Conservation (phyloP, 2,329 filamentous ascomycete genomes). For the Pseudogymnoascus destructans region DNA sequence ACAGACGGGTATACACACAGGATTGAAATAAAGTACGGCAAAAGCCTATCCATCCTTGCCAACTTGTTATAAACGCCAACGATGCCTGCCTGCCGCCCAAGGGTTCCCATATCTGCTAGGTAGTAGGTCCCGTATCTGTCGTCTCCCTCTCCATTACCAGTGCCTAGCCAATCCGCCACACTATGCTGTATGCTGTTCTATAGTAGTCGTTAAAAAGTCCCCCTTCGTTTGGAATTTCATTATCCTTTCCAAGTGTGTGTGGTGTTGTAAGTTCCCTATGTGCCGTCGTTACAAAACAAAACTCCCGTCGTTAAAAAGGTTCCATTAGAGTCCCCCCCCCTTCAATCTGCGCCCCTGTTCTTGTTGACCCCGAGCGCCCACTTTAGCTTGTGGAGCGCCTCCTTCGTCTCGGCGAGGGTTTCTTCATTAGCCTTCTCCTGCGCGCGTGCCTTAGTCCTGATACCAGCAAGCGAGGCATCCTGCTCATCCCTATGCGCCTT, state of each 20-base stretch:
- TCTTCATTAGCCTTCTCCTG: constrained; percentile 49
- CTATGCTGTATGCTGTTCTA: constrained; percentile 2
- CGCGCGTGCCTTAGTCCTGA: constrained; percentile 43
- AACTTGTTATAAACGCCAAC: background rate
- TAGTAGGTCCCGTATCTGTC: background rate
- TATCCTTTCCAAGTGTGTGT: constrained; percentile 1
- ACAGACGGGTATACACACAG: background rate
- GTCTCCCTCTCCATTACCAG: background rate
- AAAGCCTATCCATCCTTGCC: background rate
- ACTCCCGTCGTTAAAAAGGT: constrained; percentile 3
- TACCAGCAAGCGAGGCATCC: constrained; percentile 44
- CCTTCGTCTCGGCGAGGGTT: constrained; percentile 43
- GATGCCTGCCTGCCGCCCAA: background rate
- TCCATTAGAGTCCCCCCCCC: background rate
- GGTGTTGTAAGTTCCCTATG: background rate
- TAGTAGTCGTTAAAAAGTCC: constrained; percentile 3
- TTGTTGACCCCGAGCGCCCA: constrained; percentile 61
- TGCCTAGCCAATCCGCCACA: background rate
- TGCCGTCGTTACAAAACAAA: constrained; percentile 4
- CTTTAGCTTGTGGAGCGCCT: constrained; percentile 52
- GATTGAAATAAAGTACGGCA: background rate
- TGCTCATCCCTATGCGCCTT: constrained; percentile 52
- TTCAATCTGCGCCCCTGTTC: constrained; percentile 42
- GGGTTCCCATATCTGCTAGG: background rate
- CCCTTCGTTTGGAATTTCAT: constrained; percentile 3